Percentiles rank a stretch among this genome's conserved stretches.
Evolutionary conservation across 2,329 filamentous ascomycete genomes (phyloP).

Genomic region (Coniochaeta sp.): DNA sequence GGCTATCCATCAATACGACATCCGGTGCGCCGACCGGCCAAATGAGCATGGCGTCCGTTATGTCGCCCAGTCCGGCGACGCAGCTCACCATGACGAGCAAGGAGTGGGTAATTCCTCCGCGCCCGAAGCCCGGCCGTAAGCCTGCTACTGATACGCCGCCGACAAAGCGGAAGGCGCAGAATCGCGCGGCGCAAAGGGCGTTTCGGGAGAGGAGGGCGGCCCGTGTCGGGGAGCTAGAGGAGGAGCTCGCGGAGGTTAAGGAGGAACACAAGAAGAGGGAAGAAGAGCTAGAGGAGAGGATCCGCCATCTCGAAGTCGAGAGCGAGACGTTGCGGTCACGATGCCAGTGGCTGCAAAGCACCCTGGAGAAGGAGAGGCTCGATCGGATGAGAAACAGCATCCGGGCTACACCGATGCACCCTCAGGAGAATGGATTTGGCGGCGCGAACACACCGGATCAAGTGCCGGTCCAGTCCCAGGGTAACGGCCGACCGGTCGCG

Average conservation of each 20-base stretch:
- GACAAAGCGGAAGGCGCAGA: slow-evolving; percentile 91
- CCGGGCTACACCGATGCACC: slow-evolving; percentile 3
- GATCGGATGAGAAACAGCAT: slow-evolving; percentile 24
- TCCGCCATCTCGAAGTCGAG: slow-evolving; percentile 55
- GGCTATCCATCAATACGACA: slow-evolving; percentile 7
- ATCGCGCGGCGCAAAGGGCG: slow-evolving; percentile 81
- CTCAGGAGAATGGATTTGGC: not conserved
- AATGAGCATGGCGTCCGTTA: slow-evolving; percentile 41
- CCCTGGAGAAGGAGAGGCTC: slow-evolving; percentile 52
- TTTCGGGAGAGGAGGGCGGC: slow-evolving; percentile 85
- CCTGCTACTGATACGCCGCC: slow-evolving; percentile 88
- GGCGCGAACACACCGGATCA: not conserved
- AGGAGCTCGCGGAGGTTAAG: slow-evolving; percentile 56
- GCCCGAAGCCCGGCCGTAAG: slow-evolving; percentile 87
- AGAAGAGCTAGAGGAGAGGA: slow-evolving; percentile 49
- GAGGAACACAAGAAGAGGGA: slow-evolving; percentile 50
- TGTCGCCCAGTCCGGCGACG: slow-evolving; percentile 32
- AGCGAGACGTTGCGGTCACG: slow-evolving; percentile 57
- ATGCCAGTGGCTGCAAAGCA: slow-evolving; percentile 56
- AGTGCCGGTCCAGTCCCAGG: slow-evolving; percentile 7
- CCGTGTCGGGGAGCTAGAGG: slow-evolving; percentile 70
- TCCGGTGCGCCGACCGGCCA: slow-evolving; percentile 25
- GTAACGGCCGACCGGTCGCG: not conserved
- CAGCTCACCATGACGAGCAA: slow-evolving; percentile 61
- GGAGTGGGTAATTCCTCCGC: slow-evolving; percentile 79